phyloP scores from a whole-genome alignment of 2,329 filamentous ascomycete species.

The Lachnellula arida region DNA sequence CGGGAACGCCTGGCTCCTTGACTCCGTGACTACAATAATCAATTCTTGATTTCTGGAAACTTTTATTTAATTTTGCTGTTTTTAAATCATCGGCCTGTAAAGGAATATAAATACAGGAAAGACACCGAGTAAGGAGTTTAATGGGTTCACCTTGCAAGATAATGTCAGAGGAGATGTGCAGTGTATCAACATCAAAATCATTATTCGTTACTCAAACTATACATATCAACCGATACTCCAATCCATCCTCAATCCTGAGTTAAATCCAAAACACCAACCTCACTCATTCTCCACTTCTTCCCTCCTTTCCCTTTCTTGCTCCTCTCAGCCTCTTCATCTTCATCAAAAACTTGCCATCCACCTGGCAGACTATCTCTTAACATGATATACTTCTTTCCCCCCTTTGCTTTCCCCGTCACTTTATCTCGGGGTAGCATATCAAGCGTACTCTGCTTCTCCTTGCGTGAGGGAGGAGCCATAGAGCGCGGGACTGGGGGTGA shows the following conservation, averaged over 20 bases:
- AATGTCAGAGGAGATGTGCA: no score
- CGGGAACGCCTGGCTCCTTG: no score
- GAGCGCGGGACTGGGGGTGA: background rate
- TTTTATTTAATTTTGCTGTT: no score
- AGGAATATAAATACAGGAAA: no score
- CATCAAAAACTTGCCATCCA: conserved; percentile 30
- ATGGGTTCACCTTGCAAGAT: no score
- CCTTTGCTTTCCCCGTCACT: conserved; percentile 1
- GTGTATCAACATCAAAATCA: background rate
- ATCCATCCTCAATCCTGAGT: conserved; percentile 7
- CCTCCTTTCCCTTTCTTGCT: background rate
- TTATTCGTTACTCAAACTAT: background rate
- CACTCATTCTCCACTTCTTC: conserved; percentile 19
- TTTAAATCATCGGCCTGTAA: no score
- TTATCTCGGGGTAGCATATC: background rate
- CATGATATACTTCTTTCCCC: conserved; percentile 25
- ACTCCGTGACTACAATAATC: no score
- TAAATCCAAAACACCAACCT: conserved; percentile 28
- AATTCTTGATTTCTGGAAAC: no score
- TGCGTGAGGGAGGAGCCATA: background rate
- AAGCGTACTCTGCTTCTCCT: background rate
- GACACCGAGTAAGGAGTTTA: no score
- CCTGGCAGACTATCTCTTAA: conserved; percentile 34
- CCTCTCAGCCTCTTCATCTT: conserved; percentile 11
- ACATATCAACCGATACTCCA: background rate